Evolutionary conservation across 2,329 filamentous ascomycete species (phyloP).

Genomic region (Cladosporium sp.): DNA sequence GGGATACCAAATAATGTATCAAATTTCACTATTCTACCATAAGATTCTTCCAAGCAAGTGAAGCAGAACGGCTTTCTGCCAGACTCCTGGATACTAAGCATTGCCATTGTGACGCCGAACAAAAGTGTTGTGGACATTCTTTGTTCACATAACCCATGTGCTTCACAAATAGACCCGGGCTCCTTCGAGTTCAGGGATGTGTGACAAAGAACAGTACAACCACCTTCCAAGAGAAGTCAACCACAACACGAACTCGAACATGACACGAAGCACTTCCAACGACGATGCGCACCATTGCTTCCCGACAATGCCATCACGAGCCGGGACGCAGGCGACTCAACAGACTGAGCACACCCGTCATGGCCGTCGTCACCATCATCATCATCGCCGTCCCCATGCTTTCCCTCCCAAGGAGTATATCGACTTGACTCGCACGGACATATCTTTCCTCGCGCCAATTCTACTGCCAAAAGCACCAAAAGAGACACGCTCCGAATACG

Average conservation of each 20-base stretch:
- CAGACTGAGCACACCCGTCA: not conserved
- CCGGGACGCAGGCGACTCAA: not conserved
- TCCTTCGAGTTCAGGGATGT: too few species aligned
- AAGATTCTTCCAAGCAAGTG: constrained; percentile 2
- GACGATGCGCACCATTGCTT: too few species aligned
- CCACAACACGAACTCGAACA: too few species aligned
- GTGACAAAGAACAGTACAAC: too few species aligned
- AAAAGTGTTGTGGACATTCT: not conserved
- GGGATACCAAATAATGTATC: constrained; percentile 3
- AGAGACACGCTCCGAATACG: constrained; percentile 9
- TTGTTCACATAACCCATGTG: not conserved
- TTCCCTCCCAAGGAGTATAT: constrained; percentile 17
- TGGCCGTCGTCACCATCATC: constrained; percentile 7
- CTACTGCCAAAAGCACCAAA: constrained; percentile 10
- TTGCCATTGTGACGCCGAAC: not conserved
- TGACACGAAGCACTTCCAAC: too few species aligned
- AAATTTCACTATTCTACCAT: not conserved
- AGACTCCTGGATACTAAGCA: too few species aligned
- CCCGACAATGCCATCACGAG: not conserved
- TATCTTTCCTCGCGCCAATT: constrained; percentile 17
- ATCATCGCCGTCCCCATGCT: constrained; percentile 14
- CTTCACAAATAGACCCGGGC: not conserved
- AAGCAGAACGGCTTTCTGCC: too few species aligned
- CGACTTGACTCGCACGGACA: constrained; percentile 20
- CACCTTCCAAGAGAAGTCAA: too few species aligned